These are phyloP conservation scores for Thelonectria rubi DNA, from an alignment of 2,329 filamentous ascomycete species.

Conservation along the genomic window DNA sequence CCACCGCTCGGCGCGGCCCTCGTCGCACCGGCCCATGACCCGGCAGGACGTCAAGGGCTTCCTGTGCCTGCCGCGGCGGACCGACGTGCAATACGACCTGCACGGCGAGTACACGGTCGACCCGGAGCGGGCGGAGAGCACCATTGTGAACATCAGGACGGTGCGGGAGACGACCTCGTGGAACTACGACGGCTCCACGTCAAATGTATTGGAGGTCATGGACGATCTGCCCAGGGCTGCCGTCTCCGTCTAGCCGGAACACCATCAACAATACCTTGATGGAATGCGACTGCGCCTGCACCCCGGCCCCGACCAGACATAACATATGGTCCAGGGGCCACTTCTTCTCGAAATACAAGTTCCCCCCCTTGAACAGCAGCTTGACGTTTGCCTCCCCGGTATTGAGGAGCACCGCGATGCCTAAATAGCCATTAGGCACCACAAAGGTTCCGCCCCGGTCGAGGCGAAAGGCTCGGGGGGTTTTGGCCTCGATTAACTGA, in stretches of 20 bases:
- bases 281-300: not conserved
- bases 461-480: not conserved
- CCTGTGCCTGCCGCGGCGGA: not conserved
- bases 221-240: not conserved
- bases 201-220: constrained; percentile 1
- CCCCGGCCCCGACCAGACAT: not conserved
- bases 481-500: not conserved
- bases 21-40: not conserved
- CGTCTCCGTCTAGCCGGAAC: not conserved
- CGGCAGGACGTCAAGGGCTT: not conserved
- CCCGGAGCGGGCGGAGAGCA: not conserved
- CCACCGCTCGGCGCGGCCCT: not conserved
- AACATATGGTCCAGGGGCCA: not conserved
- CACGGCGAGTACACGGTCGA: not conserved
- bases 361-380: not conserved
- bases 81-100: not conserved
- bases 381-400: not conserved
- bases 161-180: not conserved
- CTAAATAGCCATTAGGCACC: not conserved
- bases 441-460: not conserved
- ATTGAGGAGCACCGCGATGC: not conserved
- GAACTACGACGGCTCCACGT: not conserved
- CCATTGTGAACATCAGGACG: not conserved
- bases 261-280: not conserved
- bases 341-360: constrained; percentile 1